These are phyloP conservation scores for Cotoneaster glaucophyllus DNA, from an alignment of 306 rosid genomes.

Conservation along the genomic window DNA sequence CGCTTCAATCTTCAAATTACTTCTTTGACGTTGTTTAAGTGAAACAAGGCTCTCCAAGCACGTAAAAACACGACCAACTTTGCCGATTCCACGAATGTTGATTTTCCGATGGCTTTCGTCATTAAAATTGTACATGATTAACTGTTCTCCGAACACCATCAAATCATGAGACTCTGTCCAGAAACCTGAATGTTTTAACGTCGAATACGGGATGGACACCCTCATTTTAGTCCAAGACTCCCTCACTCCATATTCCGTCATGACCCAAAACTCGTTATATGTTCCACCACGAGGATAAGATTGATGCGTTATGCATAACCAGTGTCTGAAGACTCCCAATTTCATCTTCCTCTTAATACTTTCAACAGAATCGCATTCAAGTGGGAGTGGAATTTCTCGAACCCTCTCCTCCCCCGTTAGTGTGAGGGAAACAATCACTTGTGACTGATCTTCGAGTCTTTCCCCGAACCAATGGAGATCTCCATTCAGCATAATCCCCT, in stretches of 20 bases:
- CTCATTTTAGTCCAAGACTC: not conserved
- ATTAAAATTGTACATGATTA: not conserved
- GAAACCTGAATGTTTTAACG: not conserved
- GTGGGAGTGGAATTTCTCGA: not conserved
- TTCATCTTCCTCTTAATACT: not conserved
- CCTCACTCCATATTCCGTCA: not conserved
- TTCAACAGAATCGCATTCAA: not conserved
- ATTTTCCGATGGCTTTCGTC: not conserved
- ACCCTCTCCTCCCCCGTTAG: not conserved
- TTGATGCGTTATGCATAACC: not conserved
- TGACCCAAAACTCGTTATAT: not conserved
- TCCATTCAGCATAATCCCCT: not conserved
- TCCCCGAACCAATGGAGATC: not conserved
- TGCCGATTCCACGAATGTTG: not conserved
- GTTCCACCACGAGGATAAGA: not conserved
- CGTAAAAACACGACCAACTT: not conserved
- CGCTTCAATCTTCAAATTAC: not conserved
- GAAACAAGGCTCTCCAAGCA: not conserved
- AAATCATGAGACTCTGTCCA: not conserved
- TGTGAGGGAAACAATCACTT: not conserved
- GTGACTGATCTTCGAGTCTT: no score
- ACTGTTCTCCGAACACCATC: not conserved
- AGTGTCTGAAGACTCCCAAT: not conserved
- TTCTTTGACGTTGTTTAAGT: not conserved
- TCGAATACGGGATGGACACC: not conserved